Evolutionary conservation across 176 grass and related monocot genomes (phyloP).

Genomic region (Urochloa ruziziensis): DNA sequence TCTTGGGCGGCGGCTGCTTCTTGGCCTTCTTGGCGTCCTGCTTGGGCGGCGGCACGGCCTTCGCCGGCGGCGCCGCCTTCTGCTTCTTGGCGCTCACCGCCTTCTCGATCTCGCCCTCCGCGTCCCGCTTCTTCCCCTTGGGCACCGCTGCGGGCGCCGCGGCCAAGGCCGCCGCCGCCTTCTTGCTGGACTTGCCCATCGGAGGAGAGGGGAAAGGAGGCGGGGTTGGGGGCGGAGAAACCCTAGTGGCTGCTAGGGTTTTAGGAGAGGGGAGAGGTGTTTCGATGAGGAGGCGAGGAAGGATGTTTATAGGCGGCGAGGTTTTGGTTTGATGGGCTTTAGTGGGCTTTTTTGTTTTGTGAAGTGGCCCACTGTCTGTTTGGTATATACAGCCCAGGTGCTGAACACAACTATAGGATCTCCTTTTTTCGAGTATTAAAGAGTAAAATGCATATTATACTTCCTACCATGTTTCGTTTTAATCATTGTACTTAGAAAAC

Average conservation of each 20-base stretch:
- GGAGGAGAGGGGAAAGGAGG: constrained; percentile 2
- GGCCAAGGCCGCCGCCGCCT: constrained; percentile 15
- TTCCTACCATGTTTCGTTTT: no score
- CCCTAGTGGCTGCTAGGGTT: constrained; percentile 61
- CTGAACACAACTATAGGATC: no score
- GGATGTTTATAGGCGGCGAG: background rate
- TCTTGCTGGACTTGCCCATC: constrained; percentile 70
- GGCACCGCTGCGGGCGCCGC: constrained; percentile 9
- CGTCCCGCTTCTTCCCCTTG: constrained; percentile 62
- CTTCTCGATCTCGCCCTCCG: constrained; percentile 57
- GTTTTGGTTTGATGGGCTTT: background rate
- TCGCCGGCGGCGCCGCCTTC: constrained; percentile 43
- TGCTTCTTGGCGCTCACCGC: constrained; percentile 62
- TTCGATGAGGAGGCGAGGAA: background rate
- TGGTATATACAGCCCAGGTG: no score
- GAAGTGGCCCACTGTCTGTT: no score
- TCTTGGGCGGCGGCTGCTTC: constrained; percentile 59
- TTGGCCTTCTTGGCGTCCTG: constrained; percentile 44
- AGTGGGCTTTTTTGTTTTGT: background rate
- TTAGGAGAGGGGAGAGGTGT: constrained; percentile 25
- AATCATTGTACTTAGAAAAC: no score
- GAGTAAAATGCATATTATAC: no score
- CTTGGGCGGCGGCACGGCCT: constrained; percentile 10
- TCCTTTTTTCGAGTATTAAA: no score
- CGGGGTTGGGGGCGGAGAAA: background rate